Conservation (phyloP, 768 basidiomycete species). For the Suillus lakei region DNA sequence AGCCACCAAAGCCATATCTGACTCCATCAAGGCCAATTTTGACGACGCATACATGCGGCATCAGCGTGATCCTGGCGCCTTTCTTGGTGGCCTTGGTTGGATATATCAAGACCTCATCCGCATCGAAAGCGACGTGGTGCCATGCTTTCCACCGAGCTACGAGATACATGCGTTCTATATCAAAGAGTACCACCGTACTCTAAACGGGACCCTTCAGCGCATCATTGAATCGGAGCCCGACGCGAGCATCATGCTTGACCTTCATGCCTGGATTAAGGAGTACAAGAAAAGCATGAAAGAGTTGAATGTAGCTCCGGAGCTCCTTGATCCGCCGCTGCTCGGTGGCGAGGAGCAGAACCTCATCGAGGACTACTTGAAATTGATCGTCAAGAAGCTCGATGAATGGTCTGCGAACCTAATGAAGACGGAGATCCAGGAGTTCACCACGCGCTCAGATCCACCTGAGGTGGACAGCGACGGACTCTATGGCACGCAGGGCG, state of each 20-base stretch:
- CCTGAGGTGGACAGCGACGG: conserved; percentile 92
- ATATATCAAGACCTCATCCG: conserved; percentile 94
- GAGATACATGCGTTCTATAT: conserved; percentile 85
- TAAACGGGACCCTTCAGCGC: conserved; percentile 74
- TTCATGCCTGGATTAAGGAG: conserved; percentile 95
- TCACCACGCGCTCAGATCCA: conserved; percentile 79
- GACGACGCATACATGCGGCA: conserved; percentile 66
- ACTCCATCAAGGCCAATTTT: conserved; percentile 76
- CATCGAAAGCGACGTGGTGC: conserved; percentile 88
- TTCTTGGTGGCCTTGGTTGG: conserved; percentile 84
- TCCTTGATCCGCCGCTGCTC: conserved; percentile 87
- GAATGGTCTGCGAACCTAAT: conserved; percentile 97
- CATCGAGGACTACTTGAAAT: conserved; percentile 93
- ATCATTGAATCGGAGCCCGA: conserved; percentile 79
- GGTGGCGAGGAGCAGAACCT: conserved; percentile 93
- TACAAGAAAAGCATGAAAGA: conserved; percentile 97
- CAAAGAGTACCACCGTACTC: conserved; percentile 87
- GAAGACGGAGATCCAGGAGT: conserved; percentile 87
- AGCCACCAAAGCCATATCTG: conserved; percentile 77
- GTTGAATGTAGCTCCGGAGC: conserved; percentile 78
- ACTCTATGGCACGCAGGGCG: conserved; percentile 88
- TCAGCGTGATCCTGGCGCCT: conserved; percentile 67
- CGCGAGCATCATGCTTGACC: conserved; percentile 82
- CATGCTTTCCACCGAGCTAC: conserved; percentile 91
- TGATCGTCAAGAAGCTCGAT: conserved; percentile 94